These are phyloP conservation scores for Hemisphaericaspora subhashii DNA, from an alignment of 1,139 yeast species.

Conservation along the genomic window DNA sequence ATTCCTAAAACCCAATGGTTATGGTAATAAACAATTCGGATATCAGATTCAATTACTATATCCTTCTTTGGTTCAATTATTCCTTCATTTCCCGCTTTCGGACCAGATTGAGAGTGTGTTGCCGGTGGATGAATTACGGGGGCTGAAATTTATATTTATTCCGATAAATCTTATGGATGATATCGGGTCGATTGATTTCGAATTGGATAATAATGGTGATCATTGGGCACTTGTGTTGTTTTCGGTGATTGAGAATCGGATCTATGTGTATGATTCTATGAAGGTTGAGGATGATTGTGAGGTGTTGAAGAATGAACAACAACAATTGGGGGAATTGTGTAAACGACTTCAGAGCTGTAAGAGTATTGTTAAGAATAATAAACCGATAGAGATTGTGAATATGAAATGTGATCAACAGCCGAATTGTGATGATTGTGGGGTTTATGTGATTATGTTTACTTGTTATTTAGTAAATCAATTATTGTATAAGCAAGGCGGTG, in stretches of 20 bases:
- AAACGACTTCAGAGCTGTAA: slow-evolving; percentile 25
- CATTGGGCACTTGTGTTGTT: slow-evolving; percentile 46
- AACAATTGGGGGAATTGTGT: slow-evolving; percentile 17
- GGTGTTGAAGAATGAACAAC: slow-evolving; percentile 8
- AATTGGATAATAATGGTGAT: slow-evolving; percentile 39
- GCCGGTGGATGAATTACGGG: slow-evolving; percentile 34
- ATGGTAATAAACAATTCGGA: slow-evolving; percentile 12
- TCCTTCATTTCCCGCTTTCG: slow-evolving; percentile 35
- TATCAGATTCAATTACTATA: slow-evolving; percentile 33
- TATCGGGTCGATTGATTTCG: slow-evolving; percentile 25
- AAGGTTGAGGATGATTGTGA: slow-evolving; percentile 17
- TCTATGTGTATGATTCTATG: slow-evolving; percentile 47
- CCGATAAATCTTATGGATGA: slow-evolving; percentile 44
- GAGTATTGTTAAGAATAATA: slow-evolving; percentile 16
- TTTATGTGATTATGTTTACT: slow-evolving; percentile 42
- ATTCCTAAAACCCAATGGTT: slow-evolving; percentile 13
- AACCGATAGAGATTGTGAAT: slow-evolving; percentile 23
- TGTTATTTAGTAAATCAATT: slow-evolving; percentile 32
- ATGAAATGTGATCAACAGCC: slow-evolving; percentile 44
- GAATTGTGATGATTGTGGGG: slow-evolving; percentile 50
- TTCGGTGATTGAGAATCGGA: slow-evolving; percentile 28
- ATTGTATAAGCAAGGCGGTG: slow-evolving; percentile 16
- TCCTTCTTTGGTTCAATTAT: slow-evolving; percentile 43
- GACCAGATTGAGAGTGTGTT: slow-evolving; percentile 27
- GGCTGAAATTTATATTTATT: slow-evolving; percentile 37